Evolutionary conservation across 2,329 filamentous ascomycete species (phyloP).

Genomic region (Xylaria sp.): DNA sequence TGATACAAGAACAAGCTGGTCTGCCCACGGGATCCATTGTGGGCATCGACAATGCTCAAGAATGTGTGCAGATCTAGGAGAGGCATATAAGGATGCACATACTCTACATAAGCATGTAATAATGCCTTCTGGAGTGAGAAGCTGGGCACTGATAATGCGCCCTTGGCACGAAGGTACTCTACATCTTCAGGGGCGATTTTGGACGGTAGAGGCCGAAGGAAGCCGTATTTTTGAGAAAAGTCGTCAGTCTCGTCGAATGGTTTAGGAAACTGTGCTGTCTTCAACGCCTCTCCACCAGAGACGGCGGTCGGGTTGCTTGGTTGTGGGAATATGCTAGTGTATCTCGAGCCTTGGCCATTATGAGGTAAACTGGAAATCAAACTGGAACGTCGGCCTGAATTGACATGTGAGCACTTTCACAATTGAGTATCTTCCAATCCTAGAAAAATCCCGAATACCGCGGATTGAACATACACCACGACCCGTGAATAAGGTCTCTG

Average conservation of each 20-base stretch:
- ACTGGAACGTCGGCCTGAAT: conserved; percentile 48
- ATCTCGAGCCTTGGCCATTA: conserved; percentile 46
- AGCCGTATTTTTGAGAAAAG: conserved; percentile 68
- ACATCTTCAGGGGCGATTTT: conserved; percentile 85
- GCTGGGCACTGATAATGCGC: conserved; percentile 81
- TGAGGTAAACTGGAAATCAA: conserved; percentile 48
- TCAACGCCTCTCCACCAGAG: conserved; percentile 47
- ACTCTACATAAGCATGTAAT: conserved; percentile 85
- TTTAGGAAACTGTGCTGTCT: conserved; percentile 57
- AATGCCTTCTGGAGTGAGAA: conserved; percentile 80
- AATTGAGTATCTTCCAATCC: conserved; percentile 26
- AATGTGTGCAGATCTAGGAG: conserved; percentile 76
- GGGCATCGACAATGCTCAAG: conserved; percentile 68
- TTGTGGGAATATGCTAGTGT: conserved; percentile 51
- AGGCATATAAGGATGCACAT: conserved; percentile 94
- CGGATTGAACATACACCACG: conserved; percentile 10
- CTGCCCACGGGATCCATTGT: conserved; percentile 75
- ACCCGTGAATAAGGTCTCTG: conserved; percentile 32
- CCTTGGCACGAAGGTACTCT: conserved; percentile 84
- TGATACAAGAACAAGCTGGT: conserved; percentile 91
- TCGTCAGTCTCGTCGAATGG: conserved; percentile 62
- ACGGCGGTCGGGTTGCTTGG: conserved; percentile 40
- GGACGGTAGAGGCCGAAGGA: conserved; percentile 81
- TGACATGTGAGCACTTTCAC: conserved; percentile 48
- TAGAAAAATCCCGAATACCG: conserved; percentile 6